Conservation (phyloP, 1,284 basidiomycete genomes). For the Trametes polyzona region DNA sequence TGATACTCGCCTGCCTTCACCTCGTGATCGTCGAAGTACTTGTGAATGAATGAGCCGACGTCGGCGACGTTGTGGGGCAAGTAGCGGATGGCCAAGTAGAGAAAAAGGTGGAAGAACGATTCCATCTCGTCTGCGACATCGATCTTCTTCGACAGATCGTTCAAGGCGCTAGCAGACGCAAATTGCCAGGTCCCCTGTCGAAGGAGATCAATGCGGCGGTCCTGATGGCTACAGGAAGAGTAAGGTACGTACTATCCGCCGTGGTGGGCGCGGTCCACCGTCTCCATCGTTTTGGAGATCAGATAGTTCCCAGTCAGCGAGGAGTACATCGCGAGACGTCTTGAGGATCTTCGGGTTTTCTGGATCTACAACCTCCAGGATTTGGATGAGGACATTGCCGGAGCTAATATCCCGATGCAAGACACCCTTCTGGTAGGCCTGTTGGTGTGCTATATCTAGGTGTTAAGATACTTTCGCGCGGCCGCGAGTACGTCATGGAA, state of each 20-base stretch:
- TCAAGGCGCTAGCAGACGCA: not conserved
- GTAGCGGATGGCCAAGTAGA: not conserved
- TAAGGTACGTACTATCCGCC: not conserved
- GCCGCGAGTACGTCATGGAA: not conserved
- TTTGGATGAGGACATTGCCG: no score
- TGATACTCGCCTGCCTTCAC: no score
- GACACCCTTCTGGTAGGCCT: no score
- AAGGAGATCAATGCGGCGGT: no score
- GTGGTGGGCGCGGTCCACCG: not conserved
- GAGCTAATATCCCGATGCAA: no score
- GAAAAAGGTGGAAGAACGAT: conserved; percentile 3
- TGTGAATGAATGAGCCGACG: not conserved
- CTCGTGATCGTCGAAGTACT: not conserved
- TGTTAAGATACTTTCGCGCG: not conserved
- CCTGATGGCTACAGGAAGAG: not conserved
- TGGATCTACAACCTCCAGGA: no score
- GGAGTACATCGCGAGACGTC: no score
- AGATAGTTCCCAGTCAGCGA: no score
- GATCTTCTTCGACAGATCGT: not conserved
- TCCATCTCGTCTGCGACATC: conserved; percentile 1
- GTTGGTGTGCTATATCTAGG: no score
- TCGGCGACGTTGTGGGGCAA: not conserved
- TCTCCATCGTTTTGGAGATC: no score
- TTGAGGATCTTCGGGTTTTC: no score
- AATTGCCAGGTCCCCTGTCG: conserved; percentile 7